Evolutionary conservation across 169 alveolate species (phyloP).

Genomic region (Plasmodium malariae): DNA sequence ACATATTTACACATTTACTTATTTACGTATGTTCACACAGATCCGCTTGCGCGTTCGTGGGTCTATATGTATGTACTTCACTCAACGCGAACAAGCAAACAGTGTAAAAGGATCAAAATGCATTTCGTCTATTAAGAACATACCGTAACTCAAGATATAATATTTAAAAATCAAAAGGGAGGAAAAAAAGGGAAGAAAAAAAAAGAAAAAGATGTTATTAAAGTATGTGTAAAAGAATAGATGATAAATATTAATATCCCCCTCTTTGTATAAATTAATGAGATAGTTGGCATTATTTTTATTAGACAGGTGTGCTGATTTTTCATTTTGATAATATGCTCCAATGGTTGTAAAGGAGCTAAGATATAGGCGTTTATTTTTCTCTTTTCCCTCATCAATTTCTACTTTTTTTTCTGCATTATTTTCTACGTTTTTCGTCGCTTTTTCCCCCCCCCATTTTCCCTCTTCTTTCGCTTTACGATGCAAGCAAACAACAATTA

Average conservation of each 20-base stretch:
- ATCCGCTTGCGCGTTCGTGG: too few relatives aligned
- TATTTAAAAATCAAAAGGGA: slow-evolving; percentile 18
- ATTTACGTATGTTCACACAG: too few relatives aligned
- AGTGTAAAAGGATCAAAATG: too few relatives aligned
- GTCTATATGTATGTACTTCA: too few relatives aligned
- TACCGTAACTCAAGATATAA: slow-evolving; percentile 3
- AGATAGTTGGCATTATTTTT: background rate
- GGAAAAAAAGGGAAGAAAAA: slow-evolving; percentile 35
- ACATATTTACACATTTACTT: too few relatives aligned
- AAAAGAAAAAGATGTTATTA: slow-evolving; percentile 4
- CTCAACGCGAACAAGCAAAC: too few relatives aligned
- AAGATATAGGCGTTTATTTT: background rate
- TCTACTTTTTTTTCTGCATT: too few relatives aligned
- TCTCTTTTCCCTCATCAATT: too few relatives aligned
- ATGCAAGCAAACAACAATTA: background rate
- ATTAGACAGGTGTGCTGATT: background rate
- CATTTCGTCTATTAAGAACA: background rate
- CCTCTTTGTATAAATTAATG: background rate
- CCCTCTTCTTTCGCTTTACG: background rate
- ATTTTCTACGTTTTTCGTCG: background rate
- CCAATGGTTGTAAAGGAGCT: slow-evolving; percentile 7
- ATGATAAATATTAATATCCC: background rate
- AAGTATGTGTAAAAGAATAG: slow-evolving; percentile 3
- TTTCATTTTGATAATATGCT: slow-evolving; percentile 13
- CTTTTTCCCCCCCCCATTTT: background rate